Percentiles rank a stretch among this genome's conserved stretches.
These are phyloP conservation scores for Blastobotrys illinoisensis DNA, from an alignment of 1,139 yeast species.

Conservation along the genomic window DNA sequence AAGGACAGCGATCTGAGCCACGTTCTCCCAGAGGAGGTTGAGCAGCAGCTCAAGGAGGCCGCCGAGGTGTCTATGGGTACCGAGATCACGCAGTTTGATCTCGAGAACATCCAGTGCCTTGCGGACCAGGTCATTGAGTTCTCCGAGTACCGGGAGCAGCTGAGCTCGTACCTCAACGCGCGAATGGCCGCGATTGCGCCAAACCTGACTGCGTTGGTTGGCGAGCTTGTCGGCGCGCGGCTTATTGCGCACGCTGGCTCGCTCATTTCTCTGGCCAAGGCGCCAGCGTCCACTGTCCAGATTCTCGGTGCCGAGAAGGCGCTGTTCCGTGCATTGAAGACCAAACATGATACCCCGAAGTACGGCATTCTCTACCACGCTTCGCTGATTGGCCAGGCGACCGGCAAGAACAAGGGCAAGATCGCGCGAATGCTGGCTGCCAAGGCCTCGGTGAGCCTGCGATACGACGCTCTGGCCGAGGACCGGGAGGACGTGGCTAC, in stretches of 20 bases:
- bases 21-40: slow-evolving; percentile 69
- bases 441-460: slow-evolving; percentile 91
- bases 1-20: slow-evolving; percentile 84
- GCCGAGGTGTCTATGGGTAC: slow-evolving; percentile 99
- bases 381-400: slow-evolving; percentile 94
- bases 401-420: slow-evolving; percentile 97
- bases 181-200: slow-evolving; percentile 99
- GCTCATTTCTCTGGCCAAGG: slow-evolving; percentile 87
- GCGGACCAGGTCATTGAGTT: slow-evolving; percentile 95
- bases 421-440: slow-evolving; percentile 98
- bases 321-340: slow-evolving; percentile 93
- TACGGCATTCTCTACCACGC: slow-evolving; percentile 97
- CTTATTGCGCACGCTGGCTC: slow-evolving; percentile 97
- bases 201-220: slow-evolving; percentile 88
- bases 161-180: slow-evolving; percentile 79
- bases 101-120: slow-evolving; percentile 77
- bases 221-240: slow-evolving; percentile 98
- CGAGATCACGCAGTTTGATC: slow-evolving; percentile 84
- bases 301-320: slow-evolving; percentile 99
- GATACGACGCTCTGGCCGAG: slow-evolving; percentile 96
- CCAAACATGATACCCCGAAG: slow-evolving; percentile 97
- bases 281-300: slow-evolving; percentile 98
- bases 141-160: slow-evolving; percentile 89
- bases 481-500: slow-evolving; percentile 89
- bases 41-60: slow-evolving; percentile 66